A percentile compares a stretch with the other conserved stretches of the same genome.
phyloP scores from a whole-genome alignment of 768 basidiomycete genomes.

The Ramaria sp. region DNA sequence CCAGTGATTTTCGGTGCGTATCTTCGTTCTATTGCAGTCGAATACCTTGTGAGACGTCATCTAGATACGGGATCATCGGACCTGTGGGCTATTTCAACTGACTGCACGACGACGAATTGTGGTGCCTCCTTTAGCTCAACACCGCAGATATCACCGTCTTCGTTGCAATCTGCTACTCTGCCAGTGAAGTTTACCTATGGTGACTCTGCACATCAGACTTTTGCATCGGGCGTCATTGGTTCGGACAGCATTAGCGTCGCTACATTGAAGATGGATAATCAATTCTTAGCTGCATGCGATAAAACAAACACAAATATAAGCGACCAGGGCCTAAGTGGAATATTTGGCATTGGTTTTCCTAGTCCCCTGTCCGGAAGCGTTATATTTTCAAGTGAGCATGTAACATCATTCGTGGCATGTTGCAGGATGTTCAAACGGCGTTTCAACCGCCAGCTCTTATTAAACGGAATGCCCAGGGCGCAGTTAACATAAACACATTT shows the following conservation, averaged over 20 bases:
- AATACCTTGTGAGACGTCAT: background rate
- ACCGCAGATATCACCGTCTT: background rate
- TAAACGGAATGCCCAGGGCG: background rate
- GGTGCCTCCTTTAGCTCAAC: background rate
- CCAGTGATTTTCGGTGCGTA: constrained; percentile 4
- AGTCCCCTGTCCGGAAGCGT: background rate
- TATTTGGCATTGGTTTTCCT: constrained; percentile 6
- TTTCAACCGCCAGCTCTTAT: background rate
- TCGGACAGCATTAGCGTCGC: background rate
- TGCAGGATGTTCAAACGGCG: background rate
- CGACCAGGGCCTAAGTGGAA: background rate
- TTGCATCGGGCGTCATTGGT: background rate
- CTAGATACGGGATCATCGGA: constrained; percentile 7
- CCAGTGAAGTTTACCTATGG: background rate
- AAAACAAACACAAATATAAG: background rate
- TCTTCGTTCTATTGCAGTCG: background rate
- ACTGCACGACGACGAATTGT: background rate
- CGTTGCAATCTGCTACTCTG: background rate
- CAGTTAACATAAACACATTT: background rate
- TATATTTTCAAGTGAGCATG: background rate
- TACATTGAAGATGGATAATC: background rate
- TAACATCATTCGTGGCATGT: background rate
- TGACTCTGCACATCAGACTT: background rate
- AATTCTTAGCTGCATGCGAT: background rate
- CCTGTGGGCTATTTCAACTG: background rate